Percentiles rank a stretch among this genome's conserved stretches.
Conservation (phyloP, 2,329 filamentous ascomycete genomes). For the Penicillium sclerotiorum region DNA sequence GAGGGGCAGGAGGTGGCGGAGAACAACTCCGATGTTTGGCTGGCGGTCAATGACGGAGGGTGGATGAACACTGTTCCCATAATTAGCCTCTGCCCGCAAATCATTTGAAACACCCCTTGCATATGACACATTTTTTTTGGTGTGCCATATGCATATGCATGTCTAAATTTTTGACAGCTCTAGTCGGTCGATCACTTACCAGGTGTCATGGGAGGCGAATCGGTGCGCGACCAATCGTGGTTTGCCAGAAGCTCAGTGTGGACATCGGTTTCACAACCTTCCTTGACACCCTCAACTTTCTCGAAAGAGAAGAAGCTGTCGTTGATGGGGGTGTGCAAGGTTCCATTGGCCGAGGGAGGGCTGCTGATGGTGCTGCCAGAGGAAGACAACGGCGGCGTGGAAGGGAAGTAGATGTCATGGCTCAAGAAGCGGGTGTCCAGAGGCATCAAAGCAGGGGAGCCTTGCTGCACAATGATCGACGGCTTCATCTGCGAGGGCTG, state of each 20-base stretch:
- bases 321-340: constrained; percentile 81
- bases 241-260: constrained; percentile 71
- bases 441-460: constrained; percentile 58
- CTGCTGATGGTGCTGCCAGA: constrained; percentile 84
- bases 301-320: constrained; percentile 75
- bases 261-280: constrained; percentile 70
- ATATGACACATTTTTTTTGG: constrained; percentile 6
- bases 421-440: constrained; percentile 75
- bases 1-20: constrained; percentile 75
- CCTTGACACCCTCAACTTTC: constrained; percentile 67
- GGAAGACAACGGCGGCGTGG: constrained; percentile 83
- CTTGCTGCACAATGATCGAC: constrained; percentile 66
- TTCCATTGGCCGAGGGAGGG: constrained; percentile 73
- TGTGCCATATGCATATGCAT: constrained; percentile 10
- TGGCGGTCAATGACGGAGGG: constrained; percentile 65
- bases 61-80: constrained; percentile 63
- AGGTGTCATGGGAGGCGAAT: constrained; percentile 86
- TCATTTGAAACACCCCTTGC: constrained; percentile 7
- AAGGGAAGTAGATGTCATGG: constrained; percentile 68
- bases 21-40: constrained; percentile 68
- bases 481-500: constrained; percentile 75
- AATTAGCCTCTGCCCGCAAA: constrained; percentile 25
- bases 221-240: constrained; percentile 74
- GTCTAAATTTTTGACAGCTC: constrained; percentile 14
- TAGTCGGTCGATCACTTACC: constrained; percentile 61